Conservation (phyloP, 257 asterid genomes). For the Solanum paucissectum region DNA sequence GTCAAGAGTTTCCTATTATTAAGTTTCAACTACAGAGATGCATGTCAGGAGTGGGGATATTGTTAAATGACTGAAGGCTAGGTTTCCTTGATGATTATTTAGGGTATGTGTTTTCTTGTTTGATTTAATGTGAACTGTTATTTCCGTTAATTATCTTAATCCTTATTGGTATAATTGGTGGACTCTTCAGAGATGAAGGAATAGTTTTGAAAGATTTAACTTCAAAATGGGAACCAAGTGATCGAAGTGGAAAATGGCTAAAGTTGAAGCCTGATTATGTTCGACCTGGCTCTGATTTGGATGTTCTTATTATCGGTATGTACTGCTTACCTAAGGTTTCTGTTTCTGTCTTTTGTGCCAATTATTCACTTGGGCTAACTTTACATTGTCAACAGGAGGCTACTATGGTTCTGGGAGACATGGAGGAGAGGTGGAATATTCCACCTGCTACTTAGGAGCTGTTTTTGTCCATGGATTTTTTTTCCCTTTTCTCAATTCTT, state of each 20-base stretch:
- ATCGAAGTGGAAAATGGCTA: slow-evolving; percentile 96
- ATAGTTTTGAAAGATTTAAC: slow-evolving; percentile 76
- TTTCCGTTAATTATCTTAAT: not conserved
- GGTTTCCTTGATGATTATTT: slow-evolving; percentile 5
- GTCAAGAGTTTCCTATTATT: not conserved
- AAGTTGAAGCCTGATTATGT: slow-evolving; percentile 92
- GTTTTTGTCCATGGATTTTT: not conserved
- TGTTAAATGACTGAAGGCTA: not conserved
- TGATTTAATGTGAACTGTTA: slow-evolving; percentile 2
- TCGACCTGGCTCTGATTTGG: slow-evolving; percentile 87
- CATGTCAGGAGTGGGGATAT: not conserved
- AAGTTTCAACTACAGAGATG: not conserved
- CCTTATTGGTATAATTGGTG: slow-evolving; percentile 5
- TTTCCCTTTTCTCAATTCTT: not conserved
- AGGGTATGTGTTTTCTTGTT: slow-evolving; percentile 5
- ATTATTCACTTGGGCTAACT: slow-evolving; percentile 1
- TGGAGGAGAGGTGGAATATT: slow-evolving; percentile 74
- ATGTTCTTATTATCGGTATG: slow-evolving; percentile 82
- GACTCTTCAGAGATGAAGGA: slow-evolving; percentile 77
- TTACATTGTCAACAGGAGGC: slow-evolving; percentile 53
- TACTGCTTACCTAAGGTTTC: slow-evolving; percentile 1
- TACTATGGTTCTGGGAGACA: slow-evolving; percentile 98
- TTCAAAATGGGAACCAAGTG: slow-evolving; percentile 99
- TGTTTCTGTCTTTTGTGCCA: not conserved
- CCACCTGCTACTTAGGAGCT: slow-evolving; percentile 2